Evolutionary conservation across 2,329 filamentous ascomycete genomes (phyloP).

Genomic region (Beauveria scarabaeidicola): DNA sequence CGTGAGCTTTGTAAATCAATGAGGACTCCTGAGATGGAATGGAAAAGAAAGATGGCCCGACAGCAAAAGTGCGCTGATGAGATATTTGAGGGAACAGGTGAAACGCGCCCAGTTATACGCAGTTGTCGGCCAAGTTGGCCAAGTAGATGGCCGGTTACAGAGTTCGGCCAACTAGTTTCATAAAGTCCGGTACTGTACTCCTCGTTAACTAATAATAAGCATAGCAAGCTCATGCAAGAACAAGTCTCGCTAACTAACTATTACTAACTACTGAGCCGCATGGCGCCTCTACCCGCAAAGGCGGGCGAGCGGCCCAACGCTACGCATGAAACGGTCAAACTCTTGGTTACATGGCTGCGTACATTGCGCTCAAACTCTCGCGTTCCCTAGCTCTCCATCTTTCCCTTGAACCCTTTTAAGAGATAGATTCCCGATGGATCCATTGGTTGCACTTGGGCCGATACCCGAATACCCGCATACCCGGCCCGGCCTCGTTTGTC

Average conservation of each 20-base stretch:
- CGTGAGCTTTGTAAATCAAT: too few species aligned
- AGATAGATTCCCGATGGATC: not conserved
- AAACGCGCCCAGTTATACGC: not conserved
- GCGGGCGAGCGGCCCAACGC: not conserved
- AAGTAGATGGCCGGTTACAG: not conserved
- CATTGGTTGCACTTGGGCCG: not conserved
- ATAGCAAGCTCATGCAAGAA: too few species aligned
- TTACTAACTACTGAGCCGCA: not conserved
- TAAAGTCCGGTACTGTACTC: not conserved
- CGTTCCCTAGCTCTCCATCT: not conserved
- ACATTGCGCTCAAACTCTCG: not conserved
- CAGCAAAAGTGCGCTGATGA: not conserved
- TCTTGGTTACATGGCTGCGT: not conserved
- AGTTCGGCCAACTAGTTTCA: not conserved
- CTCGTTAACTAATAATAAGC: too few species aligned
- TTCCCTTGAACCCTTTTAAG: not conserved
- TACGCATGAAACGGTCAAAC: not conserved
- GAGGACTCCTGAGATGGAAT: not conserved
- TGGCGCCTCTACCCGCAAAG: not conserved
- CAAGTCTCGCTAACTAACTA: too few species aligned
- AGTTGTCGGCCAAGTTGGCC: not conserved
- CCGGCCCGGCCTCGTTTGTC: not conserved
- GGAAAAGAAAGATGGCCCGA: not conserved
- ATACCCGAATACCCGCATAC: constrained; percentile 13
- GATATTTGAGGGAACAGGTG: not conserved